Percentiles rank a stretch among this genome's conserved stretches.
Evolutionary conservation across 305 asterid species (phyloP).

Genomic region (Fraxinus greggii): DNA sequence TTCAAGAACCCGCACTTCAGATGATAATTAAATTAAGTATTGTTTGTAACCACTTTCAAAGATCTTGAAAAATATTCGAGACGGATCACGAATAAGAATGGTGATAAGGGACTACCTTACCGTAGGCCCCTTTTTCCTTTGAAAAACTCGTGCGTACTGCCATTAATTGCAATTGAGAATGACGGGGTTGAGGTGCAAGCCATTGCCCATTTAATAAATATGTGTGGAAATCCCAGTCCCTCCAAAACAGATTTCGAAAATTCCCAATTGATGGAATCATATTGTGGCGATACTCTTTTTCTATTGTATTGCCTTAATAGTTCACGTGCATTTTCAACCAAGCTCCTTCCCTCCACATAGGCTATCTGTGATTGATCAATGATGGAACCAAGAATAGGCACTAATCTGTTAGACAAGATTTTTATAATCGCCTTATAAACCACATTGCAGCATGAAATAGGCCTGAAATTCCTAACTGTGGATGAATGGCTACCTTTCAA

Average conservation of each 20-base stretch:
- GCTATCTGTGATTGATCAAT: neutral
- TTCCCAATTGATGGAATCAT: no score
- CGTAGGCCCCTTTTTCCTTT: no score
- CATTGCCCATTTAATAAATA: no score
- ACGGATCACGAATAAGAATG: no score
- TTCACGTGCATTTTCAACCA: neutral
- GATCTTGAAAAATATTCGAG: no score
- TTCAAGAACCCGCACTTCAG: no score
- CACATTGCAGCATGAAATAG: neutral
- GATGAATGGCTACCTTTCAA: no score
- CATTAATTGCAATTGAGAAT: neutral
- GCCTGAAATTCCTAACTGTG: neutral
- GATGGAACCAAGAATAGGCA: neutral
- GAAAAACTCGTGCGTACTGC: neutral
- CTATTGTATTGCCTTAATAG: neutral
- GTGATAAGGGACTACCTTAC: no score
- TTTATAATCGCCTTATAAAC: neutral
- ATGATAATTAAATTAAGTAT: no score
- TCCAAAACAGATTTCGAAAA: no score
- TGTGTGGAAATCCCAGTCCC: no score
- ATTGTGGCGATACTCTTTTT: neutral
- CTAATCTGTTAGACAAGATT: neutral
- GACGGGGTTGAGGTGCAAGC: neutral
- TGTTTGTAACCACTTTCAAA: no score
- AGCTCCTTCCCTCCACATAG: neutral